phyloP scores from a whole-genome alignment of 2,329 filamentous ascomycete species.

The Samsoniella hepiali region DNA sequence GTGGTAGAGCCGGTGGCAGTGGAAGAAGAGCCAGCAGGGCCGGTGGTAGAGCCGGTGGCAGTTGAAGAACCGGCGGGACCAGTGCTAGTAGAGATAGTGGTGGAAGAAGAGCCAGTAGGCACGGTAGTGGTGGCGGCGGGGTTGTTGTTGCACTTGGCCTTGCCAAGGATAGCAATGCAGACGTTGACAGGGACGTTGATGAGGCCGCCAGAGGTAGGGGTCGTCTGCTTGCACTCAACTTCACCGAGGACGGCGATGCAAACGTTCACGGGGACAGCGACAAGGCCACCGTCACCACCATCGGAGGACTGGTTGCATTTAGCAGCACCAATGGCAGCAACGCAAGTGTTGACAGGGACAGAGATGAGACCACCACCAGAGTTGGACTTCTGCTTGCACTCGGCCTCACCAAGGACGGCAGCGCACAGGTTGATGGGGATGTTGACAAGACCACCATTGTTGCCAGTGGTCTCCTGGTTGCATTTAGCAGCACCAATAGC shows the following conservation, averaged over 20 bases:
- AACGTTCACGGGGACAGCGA: neutral
- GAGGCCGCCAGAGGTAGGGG: neutral
- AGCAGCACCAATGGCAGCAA: neutral
- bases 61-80: neutral
- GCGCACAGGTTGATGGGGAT: conserved; percentile 6
- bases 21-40: neutral
- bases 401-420: neutral
- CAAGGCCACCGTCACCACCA: neutral
- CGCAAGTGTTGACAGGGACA: conserved; percentile 5
- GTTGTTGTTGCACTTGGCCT: neutral
- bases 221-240: neutral
- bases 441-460: neutral
- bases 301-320: conserved; percentile 3
- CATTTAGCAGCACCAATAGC: conserved; percentile 7
- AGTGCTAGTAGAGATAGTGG: neutral
- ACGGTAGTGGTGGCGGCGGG: neutral
- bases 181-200: neutral
- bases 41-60: neutral
- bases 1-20: neutral
- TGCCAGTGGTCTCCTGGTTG: neutral
- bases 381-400: conserved; percentile 4
- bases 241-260: conserved; percentile 3
- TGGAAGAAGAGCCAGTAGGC: neutral
- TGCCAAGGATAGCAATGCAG: conserved; percentile 8
- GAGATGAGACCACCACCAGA: neutral